phyloP scores from a whole-genome alignment of 768 basidiomycete genomes.

The Lentinula detonsa region DNA sequence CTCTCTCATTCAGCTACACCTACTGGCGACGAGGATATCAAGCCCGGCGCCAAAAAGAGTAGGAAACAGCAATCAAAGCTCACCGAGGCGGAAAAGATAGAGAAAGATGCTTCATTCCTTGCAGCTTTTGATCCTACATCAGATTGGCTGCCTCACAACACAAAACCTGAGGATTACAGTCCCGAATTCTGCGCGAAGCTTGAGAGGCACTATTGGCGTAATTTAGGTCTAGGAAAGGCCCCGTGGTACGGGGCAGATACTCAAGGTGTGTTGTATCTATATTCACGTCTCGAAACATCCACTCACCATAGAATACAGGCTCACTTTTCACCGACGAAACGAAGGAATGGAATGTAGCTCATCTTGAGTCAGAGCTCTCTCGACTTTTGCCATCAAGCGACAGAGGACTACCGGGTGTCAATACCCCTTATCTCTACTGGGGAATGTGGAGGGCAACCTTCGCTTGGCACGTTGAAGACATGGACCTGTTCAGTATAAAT shows the following conservation, averaged over 20 bases:
- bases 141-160: slow-evolving; percentile 79
- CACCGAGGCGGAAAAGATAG: slow-evolving; percentile 41
- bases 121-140: slow-evolving; percentile 63
- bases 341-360: slow-evolving; percentile 83
- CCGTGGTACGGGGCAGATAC: slow-evolving; percentile 99
- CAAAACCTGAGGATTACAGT: slow-evolving; percentile 73
- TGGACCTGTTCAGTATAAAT: slow-evolving; percentile 98
- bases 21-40: slow-evolving; percentile 7
- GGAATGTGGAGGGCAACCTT: slow-evolving; percentile 99
- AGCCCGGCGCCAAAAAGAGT: slow-evolving; percentile 23
- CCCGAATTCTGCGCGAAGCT: slow-evolving; percentile 82
- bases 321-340: slow-evolving; percentile 72
- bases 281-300: neutral
- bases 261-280: slow-evolving; percentile 50
- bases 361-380: slow-evolving; percentile 80
- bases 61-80: slow-evolving; percentile 35
- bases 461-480: slow-evolving; percentile 99
- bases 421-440: slow-evolving; percentile 95
- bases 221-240: slow-evolving; percentile 81
- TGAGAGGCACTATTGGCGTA: slow-evolving; percentile 90
- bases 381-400: slow-evolving; percentile 65
- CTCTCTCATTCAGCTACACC: slow-evolving; percentile 5
- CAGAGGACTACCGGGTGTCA: slow-evolving; percentile 86
- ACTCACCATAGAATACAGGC: slow-evolving; percentile 25
- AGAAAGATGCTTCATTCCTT: slow-evolving; percentile 53